Evolutionary conservation across 164 flowering plant genomes (phyloP), one percentile per base, ranked within the genome.

Genomic region (Chimonanthus praecox): DNA sequence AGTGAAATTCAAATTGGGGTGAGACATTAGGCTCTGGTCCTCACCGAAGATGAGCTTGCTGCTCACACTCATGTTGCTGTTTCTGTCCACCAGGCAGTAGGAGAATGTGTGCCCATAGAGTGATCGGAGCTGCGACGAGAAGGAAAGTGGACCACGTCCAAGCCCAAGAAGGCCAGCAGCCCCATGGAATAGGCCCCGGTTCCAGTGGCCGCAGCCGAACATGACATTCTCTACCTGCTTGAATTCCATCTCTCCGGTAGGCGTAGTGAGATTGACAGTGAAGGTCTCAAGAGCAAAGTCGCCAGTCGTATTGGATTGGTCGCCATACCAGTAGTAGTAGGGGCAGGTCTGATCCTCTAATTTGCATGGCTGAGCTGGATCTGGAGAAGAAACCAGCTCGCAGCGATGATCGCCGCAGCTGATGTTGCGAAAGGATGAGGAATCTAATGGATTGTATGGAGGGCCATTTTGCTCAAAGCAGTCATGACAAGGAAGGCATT

Each of bases 131-230:
- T 95, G 99, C 11, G 98, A 92, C 7, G 97, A 73, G 74, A 95
- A 93, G 1, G 99, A 95, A 49, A 95, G 83, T 0, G 98, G 92
- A 10, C 99, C 99, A 48, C 94, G 78, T 16, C 99, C 99, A 0
- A 95, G 84, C 3, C 98, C 99, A 49, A 95, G 76, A 75, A 95
- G 77, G 0, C 99, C 99, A 3, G 97, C 91, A 6, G 99, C 97
- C 2, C 99, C 99, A 74, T 90, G 98, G 67, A 95, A 95, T 5
- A 93, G 84, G 9, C 98, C 99, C 48, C 94, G 80, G 72, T 95
- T 95, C 99, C 97, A 92, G 77, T 95, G 99, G 7, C 99, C 99
- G 73, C 97, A 92, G 0, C 99, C 99, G 71, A 95, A 93, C 98
- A 95, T 92, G 58, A 95, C 88, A 68, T 89, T 84, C 83, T 93